Evolutionary conservation across 306 rosid species (phyloP), one percentile per base, ranked within the genome.

Genomic region (Quercus parvula): DNA sequence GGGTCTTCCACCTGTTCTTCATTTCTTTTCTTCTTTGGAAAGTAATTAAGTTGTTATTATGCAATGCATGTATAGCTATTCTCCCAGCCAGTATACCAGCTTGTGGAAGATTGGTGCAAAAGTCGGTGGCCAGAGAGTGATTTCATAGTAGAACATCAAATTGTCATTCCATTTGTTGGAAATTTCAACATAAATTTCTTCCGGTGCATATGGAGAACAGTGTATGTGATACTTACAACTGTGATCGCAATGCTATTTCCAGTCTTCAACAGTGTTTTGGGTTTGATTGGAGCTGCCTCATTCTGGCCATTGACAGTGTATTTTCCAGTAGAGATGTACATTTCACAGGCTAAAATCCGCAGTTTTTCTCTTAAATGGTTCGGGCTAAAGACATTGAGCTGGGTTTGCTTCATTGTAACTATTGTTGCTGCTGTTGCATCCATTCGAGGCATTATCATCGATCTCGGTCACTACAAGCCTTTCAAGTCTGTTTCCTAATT

Each of bases 271-370:
- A 78, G 76, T 84, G 49, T 92, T 12, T 24, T 88, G 71, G 93
- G 93, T 7, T 46, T 92, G 1, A 25, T 90, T 7, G 97, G 97
- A 44, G 90, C 97, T 0, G 1, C n/a, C 18, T 2, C 80, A 2
- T 92, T 92, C 83, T 90, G 91, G 91, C 94, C 94, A 0, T 55
- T 92, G 84, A 76, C 90, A 0, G 92, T 92, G 4, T 81, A 88
- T 63, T 90, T 92, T 41, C 97, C 97, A 6, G 58, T 70, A 12
- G 89, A 92, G 82, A 86, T 92, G 91, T 77, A 89, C 76, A 52
- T 90, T 25, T 57, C 35, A 4, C 88, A 49, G 41, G 80, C 87
- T 15, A 79, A 85, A 72, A 83, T 90, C 6, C 84, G 79, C 6
- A 89, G 44, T 38, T 84, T 69, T 82, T 87, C 91, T 81, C 2